phyloP scores from a whole-genome alignment of 139 green algal genomes.

The Edaphochlamys debaryana region DNA sequence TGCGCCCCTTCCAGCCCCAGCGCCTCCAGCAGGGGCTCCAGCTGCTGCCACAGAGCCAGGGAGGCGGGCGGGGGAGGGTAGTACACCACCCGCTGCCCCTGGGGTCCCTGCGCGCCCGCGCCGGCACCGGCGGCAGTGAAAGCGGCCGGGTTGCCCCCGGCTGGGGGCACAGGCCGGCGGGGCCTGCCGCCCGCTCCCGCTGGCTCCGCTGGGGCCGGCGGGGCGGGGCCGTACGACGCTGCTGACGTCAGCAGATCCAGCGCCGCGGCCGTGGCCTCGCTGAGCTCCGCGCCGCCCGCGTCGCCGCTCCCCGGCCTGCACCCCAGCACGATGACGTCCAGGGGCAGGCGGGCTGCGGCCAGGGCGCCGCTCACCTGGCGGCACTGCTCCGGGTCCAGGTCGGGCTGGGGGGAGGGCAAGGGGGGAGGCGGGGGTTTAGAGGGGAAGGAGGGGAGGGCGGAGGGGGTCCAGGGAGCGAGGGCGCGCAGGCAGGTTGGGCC shows the following conservation, averaged over 20 bases:
- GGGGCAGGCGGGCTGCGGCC: background rate
- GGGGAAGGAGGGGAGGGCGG: background rate
- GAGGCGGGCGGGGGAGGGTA: conserved; percentile 22
- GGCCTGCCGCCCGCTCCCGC: background rate
- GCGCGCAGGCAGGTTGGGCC: too few relatives aligned
- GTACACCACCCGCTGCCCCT: conserved; percentile 10
- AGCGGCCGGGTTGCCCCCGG: background rate
- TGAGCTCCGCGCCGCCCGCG: background rate
- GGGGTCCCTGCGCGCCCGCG: background rate
- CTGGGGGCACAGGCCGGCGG: too few relatives aligned
- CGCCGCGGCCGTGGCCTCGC: too few relatives aligned
- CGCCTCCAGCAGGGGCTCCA: conserved; percentile 35
- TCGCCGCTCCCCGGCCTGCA: background rate
- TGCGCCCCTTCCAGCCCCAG: background rate
- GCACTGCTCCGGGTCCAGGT: conserved; percentile 13
- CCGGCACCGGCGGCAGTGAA: background rate
- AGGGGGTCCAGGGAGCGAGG: background rate
- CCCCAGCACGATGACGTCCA: conserved; percentile 14
- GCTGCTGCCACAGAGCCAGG: conserved; percentile 33
- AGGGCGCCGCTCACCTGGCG: conserved; percentile 17
- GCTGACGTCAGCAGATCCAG: conserved; percentile 5
- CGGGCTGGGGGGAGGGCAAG: background rate
- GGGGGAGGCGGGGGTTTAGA: too few relatives aligned
- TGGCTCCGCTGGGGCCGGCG: background rate
- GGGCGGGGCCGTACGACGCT: background rate